A percentile compares a stretch with the other conserved stretches of the same genome.
These are phyloP conservation scores for Paramecium tetraurelia DNA, from an alignment of 73 alveolate genomes.

Conservation along the genomic window DNA sequence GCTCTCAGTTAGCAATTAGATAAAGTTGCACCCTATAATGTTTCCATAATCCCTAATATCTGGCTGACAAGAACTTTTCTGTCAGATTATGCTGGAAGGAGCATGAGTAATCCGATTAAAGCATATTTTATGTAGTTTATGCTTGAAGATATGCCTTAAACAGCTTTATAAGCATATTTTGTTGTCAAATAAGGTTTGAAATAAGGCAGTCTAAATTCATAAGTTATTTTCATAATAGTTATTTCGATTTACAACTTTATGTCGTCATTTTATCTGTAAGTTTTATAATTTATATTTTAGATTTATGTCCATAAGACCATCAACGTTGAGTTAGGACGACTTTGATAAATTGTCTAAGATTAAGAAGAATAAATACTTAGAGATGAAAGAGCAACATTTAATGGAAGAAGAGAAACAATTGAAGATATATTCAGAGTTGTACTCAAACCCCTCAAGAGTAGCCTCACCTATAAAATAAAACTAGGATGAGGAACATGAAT, in stretches of 20 bases:
- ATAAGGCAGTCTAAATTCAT: neutral
- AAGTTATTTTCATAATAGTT: neutral
- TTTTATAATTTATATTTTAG: neutral
- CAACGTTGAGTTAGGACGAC: neutral
- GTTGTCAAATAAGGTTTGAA: neutral
- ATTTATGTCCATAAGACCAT: neutral
- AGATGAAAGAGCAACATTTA: neutral
- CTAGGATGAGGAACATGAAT: neutral
- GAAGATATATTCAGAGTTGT: neutral
- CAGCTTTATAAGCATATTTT: neutral
- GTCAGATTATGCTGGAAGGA: neutral
- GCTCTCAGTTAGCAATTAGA: slow-evolving; percentile 13
- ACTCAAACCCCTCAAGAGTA: neutral
- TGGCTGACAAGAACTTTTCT: slow-evolving; percentile 28
- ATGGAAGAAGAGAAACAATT: neutral
- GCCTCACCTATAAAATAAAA: neutral
- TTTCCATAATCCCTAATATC: slow-evolving; percentile 41
- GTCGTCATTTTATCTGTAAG: neutral
- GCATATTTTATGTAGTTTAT: neutral
- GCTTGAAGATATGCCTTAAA: neutral
- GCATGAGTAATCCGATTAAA: neutral
- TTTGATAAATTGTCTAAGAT: neutral
- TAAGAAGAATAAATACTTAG: neutral
- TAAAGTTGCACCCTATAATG: slow-evolving; percentile 52
- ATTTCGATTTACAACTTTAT: neutral